These are phyloP conservation scores for Pholiota molesta DNA, from an alignment of 768 basidiomycete genomes.

Conservation along the genomic window DNA sequence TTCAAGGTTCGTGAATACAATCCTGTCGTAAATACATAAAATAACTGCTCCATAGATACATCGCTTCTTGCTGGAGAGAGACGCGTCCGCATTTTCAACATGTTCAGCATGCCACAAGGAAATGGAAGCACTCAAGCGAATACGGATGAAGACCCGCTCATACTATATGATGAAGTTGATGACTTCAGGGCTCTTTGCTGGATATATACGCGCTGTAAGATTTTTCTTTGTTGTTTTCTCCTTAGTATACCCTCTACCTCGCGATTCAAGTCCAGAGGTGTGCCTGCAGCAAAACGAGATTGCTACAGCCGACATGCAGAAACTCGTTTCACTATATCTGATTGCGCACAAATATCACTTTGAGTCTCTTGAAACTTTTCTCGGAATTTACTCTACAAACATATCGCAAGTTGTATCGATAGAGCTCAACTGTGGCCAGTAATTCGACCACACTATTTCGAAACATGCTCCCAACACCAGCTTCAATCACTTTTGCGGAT, in stretches of 20 bases:
- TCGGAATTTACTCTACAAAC: not conserved
- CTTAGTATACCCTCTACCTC: not conserved
- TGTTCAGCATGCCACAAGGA: constrained; percentile 15
- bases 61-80: constrained; percentile 15
- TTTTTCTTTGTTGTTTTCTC: not conserved
- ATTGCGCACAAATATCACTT: not conserved
- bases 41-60: constrained; percentile 11
- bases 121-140: not conserved
- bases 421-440: not conserved
- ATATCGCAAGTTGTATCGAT: not conserved
- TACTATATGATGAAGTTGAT: constrained; percentile 14
- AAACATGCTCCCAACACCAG: not conserved
- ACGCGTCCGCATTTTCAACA: constrained; percentile 18
- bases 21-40: too few relatives aligned
- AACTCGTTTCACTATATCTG: not conserved
- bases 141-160: constrained; percentile 18
- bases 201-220: constrained; percentile 24
- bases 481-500: not conserved
- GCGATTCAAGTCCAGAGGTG: not conserved
- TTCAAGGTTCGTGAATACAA: constrained; percentile 12
- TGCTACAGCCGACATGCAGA: not conserved
- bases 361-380: not conserved
- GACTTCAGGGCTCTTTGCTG: constrained; percentile 24
- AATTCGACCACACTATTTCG: not conserved
- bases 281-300: not conserved